phyloP scores from a whole-genome alignment of 163 green algal species.

The Scenedesmus sp. region DNA sequence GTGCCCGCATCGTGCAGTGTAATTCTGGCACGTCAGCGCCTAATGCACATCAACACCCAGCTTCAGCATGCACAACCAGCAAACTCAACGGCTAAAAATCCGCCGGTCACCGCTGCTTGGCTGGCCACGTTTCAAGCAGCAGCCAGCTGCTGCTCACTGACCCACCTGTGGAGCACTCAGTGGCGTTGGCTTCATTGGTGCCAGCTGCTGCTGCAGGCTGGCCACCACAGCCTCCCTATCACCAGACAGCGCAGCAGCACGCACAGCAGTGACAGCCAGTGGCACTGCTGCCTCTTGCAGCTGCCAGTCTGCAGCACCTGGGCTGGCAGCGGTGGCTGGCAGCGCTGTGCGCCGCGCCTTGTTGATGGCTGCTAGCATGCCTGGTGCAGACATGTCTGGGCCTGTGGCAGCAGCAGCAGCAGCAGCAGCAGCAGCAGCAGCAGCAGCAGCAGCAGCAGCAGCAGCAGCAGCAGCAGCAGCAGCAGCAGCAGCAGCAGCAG shows the following conservation, averaged over 20 bases:
- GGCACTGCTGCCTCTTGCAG: background rate
- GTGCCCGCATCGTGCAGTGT: too few relatives aligned
- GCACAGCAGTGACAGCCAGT: constrained; percentile 7
- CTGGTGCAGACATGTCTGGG: constrained; percentile 53
- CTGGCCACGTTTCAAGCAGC: background rate
- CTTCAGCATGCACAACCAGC: too few relatives aligned
- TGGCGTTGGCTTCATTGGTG: constrained; percentile 28
- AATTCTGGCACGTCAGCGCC: too few relatives aligned
- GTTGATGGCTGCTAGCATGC: constrained; percentile 62
- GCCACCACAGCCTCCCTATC: constrained; percentile 19
- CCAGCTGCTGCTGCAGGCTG: constrained; percentile 39
- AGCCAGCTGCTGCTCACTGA: background rate
- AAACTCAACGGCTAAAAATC: too few relatives aligned
- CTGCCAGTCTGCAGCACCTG: constrained; percentile 26
- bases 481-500: constrained; percentile 13
- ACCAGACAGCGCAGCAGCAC: constrained; percentile 10
- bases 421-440: constrained; percentile 16
- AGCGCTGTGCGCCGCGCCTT: background rate
- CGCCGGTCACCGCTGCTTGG: too few relatives aligned
- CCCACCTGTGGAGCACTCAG: constrained; percentile 24
- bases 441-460: constrained; percentile 5
- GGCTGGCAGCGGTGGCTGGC: constrained; percentile 2
- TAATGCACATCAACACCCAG: too few relatives aligned
- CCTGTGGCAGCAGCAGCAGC: constrained; percentile 38
- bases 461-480: constrained; percentile 15